Conservation (phyloP, 257 asterid genomes). For the Cruciata laevipes region DNA sequence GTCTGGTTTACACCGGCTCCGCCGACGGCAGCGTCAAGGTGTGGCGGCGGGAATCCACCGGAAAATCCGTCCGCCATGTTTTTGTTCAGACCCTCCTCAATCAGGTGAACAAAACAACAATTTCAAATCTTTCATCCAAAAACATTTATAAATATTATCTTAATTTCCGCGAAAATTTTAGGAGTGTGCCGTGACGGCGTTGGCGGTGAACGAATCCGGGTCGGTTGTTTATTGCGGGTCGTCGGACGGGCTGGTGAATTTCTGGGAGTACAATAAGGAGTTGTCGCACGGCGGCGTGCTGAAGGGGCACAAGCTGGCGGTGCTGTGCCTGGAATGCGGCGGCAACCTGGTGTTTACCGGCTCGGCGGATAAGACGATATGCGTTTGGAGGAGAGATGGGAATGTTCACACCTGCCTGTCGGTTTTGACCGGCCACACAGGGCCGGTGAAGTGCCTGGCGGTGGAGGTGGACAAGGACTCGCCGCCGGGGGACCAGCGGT, state of each 20-base stretch:
- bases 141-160: no score
- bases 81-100: conserved; percentile 38
- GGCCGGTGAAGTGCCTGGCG: conserved; percentile 78
- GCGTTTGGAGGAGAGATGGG: conserved; percentile 67
- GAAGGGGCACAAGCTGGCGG: conserved; percentile 76
- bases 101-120: conserved; percentile 18
- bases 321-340: conserved; percentile 53
- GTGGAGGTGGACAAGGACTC: conserved; percentile 48
- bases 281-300: conserved; percentile 59
- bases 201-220: conserved; percentile 45
- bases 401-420: conserved; percentile 53
- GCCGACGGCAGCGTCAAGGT: conserved; percentile 78
- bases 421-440: conserved; percentile 67
- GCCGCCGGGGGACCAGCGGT: conserved; percentile 30
- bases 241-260: conserved; percentile 67
- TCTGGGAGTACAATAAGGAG: conserved; percentile 57
- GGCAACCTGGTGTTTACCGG: conserved; percentile 63
- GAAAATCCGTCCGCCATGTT: conserved; percentile 37
- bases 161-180: not conserved
- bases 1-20: conserved; percentile 66
- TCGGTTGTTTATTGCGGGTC: conserved; percentile 53
- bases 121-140: no score
- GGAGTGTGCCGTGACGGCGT: conserved; percentile 65
- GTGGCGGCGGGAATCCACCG: conserved; percentile 52
- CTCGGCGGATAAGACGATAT: conserved; percentile 68